phyloP scores from a whole-genome alignment of 2,329 filamentous ascomycete species.

The Beauveria medogensis region DNA sequence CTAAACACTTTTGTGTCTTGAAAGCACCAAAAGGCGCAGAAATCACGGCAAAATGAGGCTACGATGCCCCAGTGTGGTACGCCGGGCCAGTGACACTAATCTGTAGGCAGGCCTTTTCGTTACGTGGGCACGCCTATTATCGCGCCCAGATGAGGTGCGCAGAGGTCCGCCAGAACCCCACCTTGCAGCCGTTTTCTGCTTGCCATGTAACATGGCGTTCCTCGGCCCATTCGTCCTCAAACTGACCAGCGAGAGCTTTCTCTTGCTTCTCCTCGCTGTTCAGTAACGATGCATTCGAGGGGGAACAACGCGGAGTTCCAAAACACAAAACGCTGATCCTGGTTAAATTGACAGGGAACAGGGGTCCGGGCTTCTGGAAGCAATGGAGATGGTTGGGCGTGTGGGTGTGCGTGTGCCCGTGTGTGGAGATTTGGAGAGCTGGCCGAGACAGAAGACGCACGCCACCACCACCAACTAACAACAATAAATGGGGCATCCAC shows the following conservation, averaged over 20 bases:
- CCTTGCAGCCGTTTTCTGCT: background rate
- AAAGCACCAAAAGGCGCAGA: background rate
- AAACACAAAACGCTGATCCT: slow-evolving; percentile 1
- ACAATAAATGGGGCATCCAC: too few species aligned
- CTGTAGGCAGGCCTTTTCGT: background rate
- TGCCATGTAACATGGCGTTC: background rate
- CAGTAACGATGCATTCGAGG: slow-evolving; percentile 1
- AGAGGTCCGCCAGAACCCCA: too few species aligned
- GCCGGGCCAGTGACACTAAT: too few species aligned
- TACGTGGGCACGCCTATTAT: too few species aligned
- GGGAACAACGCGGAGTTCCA: background rate
- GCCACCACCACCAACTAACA: background rate
- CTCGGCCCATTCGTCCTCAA: background rate
- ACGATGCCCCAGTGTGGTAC: background rate
- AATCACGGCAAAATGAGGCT: background rate
- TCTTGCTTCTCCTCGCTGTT: background rate
- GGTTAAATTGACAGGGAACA: background rate
- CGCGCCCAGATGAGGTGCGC: too few species aligned
- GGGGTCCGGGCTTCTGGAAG: slow-evolving; percentile 8
- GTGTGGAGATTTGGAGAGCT: background rate
- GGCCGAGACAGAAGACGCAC: background rate
- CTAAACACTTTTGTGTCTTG: background rate
- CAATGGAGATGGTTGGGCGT: background rate
- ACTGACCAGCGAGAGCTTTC: background rate
- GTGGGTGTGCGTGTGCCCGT: background rate